Base-by-base conservation (phyloP, 345 rosid species). In the Citrus glauca region DNA sequence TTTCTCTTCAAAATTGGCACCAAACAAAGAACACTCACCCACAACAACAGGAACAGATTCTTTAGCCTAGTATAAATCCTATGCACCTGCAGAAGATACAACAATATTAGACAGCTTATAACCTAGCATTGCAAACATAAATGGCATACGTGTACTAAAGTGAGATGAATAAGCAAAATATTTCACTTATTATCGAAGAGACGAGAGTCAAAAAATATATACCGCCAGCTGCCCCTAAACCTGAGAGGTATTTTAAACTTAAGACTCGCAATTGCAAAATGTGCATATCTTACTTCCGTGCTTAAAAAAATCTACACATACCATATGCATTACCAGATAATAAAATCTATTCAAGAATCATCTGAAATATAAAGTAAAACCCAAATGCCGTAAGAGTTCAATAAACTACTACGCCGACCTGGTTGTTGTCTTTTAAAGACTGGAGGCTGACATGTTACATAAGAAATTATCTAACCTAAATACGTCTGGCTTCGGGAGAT, bases 61-160 rank as follows among this genome's bases (percentile, higher is more conserved):
- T 17, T 63, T 67, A 10, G 30, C 63, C 14, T 7, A 37, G 25
- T 35, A 66, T 16, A 6, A 32, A 53, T 24, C 50, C 30, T 45
- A 56, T 33, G 37, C 37, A 66, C 63, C 79, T 67, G 73, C 79
- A 76, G 9, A 5, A 55, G 66, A 66, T 67, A 56, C 38, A 27
- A 19, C 33, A 76, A 65, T 19, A 76, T 50, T 66, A 76, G 53
- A 55, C 4, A 50, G 35, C 48, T 66, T 28, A 45, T 33, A 68
- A 35, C 25, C 40, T 67, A 76, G 25, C 55, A 55, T 56, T 19
- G 64, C 17, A 16, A 24, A 55, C 4, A 4, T 65, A 53, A 65
- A 60, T 53, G 27, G 22, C 45, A 48, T 22, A 10, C 27, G 22
- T 11, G 2, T 13, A 33, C 1, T 50, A 6, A 66, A 48, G 38